Conservation (phyloP, 805 yeast genomes). For the Brettanomyces naardenensis region DNA sequence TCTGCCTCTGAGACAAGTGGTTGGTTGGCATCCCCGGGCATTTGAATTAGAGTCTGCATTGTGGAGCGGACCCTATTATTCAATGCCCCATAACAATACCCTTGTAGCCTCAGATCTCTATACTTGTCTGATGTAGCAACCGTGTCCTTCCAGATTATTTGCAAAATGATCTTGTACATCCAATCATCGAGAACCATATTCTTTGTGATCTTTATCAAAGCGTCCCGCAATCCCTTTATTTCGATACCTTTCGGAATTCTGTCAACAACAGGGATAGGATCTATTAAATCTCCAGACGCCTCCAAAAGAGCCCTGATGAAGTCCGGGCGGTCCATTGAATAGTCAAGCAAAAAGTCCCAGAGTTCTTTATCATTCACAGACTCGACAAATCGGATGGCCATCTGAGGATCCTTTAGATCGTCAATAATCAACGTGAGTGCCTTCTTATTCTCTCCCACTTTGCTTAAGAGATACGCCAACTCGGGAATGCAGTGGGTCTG, state of each 20-base stretch:
- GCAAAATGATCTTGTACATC: conserved; percentile 48
- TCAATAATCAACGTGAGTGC: conserved; percentile 76
- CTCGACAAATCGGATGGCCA: conserved; percentile 75
- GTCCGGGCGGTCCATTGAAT: conserved; percentile 64
- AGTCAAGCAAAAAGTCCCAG: conserved; percentile 69
- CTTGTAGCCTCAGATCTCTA: conserved; percentile 24
- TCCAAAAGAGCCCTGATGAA: conserved; percentile 71
- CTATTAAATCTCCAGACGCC: conserved; percentile 54
- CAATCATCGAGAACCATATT: conserved; percentile 51
- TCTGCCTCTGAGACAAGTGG: conserved; percentile 24
- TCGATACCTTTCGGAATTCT: conserved; percentile 54
- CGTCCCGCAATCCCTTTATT: conserved; percentile 56
- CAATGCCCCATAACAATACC: conserved; percentile 26
- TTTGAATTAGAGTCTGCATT: conserved; percentile 1
- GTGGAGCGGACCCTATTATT: conserved; percentile 8
- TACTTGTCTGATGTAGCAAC: conserved; percentile 26
- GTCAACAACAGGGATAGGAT: conserved; percentile 61
- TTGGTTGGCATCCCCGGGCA: conserved; percentile 6
- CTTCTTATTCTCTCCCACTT: conserved; percentile 68
- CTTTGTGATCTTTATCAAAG: conserved; percentile 51
- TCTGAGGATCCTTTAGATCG: conserved; percentile 66
- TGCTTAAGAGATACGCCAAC: conserved; percentile 72
- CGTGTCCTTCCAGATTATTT: conserved; percentile 48
- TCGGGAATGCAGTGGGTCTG: conserved; percentile 50
- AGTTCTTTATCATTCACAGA: conserved; percentile 62